These are phyloP conservation scores for Pezicula carpinea DNA, from an alignment of 2,329 filamentous ascomycete species.

Conservation along the genomic window DNA sequence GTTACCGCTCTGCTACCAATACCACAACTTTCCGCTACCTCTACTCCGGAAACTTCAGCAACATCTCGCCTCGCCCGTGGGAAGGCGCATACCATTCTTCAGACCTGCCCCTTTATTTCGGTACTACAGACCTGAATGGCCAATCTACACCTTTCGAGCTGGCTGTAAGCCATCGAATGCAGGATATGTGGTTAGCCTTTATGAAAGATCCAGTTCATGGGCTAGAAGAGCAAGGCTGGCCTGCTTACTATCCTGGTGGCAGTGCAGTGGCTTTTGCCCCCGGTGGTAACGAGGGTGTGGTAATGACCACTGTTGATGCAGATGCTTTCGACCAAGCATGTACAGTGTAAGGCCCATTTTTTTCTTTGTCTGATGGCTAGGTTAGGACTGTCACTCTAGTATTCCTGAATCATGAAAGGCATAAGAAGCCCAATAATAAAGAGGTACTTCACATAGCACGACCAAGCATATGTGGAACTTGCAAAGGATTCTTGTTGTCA, in stretches of 20 bases:
- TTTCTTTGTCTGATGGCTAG: too few species aligned
- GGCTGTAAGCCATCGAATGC: conserved; percentile 20
- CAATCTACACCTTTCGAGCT: conserved; percentile 11
- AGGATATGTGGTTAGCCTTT: conserved; percentile 30
- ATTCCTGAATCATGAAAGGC: too few species aligned
- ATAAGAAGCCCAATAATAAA: too few species aligned
- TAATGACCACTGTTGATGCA: too few species aligned
- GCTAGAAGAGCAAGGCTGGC: conserved; percentile 12
- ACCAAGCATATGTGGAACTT: too few species aligned
- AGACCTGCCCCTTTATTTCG: conserved; percentile 28
- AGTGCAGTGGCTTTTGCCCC: conserved; percentile 8
- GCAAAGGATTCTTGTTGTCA: too few species aligned
- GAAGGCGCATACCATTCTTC: conserved; percentile 28
- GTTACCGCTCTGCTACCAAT: conserved; percentile 6
- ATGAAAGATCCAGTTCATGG: conserved; percentile 27
- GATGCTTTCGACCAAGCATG: too few species aligned
- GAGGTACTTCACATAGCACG: too few species aligned
- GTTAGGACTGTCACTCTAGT: too few species aligned
- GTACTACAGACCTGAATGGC: conserved; percentile 18
- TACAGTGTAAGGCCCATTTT: too few species aligned
- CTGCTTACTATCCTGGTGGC: conserved; percentile 7
- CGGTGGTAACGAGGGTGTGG: background rate
- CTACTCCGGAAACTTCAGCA: conserved; percentile 29
- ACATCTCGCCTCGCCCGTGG: conserved; percentile 23
- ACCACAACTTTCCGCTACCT: conserved; percentile 25